Percentiles rank a stretch among this genome's conserved stretches.
phyloP scores from a whole-genome alignment of 495 filamentous ascomycete species.

The Trichocladium uniseriatum region DNA sequence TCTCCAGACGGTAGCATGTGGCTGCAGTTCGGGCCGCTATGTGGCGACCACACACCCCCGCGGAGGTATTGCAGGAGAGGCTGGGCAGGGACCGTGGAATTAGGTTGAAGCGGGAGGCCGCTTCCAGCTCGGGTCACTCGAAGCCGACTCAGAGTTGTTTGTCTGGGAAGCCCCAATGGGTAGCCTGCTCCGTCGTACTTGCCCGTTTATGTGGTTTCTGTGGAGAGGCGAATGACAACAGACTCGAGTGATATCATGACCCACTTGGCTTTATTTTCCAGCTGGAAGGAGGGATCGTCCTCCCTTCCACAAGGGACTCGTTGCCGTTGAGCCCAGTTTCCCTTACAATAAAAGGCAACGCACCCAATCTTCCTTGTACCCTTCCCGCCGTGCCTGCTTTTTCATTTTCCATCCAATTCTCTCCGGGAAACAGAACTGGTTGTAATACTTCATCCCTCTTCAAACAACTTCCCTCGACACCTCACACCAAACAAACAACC shows the following conservation, averaged over 20 bases:
- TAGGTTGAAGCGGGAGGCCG: too few species aligned
- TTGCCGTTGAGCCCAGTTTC: slow-evolving; percentile 6
- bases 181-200: not conserved
- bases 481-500: not conserved
- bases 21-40: slow-evolving; percentile 11
- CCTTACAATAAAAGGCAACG: slow-evolving; percentile 8
- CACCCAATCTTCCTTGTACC: not conserved
- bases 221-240: not conserved
- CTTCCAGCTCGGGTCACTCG: too few species aligned
- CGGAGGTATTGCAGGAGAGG: not conserved
- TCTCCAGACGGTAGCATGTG: not conserved
- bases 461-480: not conserved
- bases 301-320: slow-evolving; percentile 2
- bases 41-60: too few species aligned
- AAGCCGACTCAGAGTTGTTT: too few species aligned
- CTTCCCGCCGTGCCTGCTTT: not conserved
- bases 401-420: not conserved
- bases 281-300: slow-evolving; percentile 9
- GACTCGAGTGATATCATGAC: slow-evolving; percentile 1
- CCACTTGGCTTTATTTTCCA: not conserved
- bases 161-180: too few species aligned
- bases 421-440: too few species aligned
- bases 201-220: not conserved
- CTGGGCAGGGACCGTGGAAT: too few species aligned
- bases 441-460: not conserved